Conservation (phyloP, 345 rosid species). For the Triadica sebifera region DNA sequence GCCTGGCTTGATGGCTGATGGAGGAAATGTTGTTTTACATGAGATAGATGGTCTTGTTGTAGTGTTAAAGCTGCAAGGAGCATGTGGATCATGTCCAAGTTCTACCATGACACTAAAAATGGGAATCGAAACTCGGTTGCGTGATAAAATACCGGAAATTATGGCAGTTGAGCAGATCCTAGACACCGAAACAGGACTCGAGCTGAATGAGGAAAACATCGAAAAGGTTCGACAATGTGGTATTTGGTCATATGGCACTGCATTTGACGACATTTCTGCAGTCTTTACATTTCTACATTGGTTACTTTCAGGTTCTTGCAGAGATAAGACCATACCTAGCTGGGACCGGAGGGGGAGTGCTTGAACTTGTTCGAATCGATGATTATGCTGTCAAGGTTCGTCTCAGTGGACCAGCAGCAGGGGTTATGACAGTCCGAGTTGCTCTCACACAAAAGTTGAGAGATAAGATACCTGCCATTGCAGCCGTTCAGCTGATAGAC, state of each 20-base stretch:
- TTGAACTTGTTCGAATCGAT: constrained; percentile 68
- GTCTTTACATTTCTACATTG: background rate
- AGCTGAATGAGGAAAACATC: constrained; percentile 61
- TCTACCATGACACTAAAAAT: constrained; percentile 90
- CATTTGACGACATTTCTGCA: background rate
- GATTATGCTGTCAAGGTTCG: constrained; percentile 63
- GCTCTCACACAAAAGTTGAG: constrained; percentile 85
- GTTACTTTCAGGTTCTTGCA: constrained; percentile 53
- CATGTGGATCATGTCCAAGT: constrained; percentile 97
- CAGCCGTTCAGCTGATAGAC: constrained; percentile 76
- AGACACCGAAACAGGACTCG: constrained; percentile 79
- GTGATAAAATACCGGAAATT: constrained; percentile 89
- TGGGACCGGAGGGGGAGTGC: constrained; percentile 85
- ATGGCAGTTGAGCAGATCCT: constrained; percentile 82
- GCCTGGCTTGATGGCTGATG: constrained; percentile 90
- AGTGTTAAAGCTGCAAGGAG: constrained; percentile 84
- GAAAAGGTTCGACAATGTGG: constrained; percentile 58
- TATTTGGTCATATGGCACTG: background rate
- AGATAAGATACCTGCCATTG: constrained; percentile 77
- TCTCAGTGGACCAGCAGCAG: constrained; percentile 87
- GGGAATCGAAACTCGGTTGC: constrained; percentile 87
- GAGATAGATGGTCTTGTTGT: constrained; percentile 97
- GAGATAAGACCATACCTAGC: constrained; percentile 87
- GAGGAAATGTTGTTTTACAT: constrained; percentile 89
- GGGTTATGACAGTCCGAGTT: constrained; percentile 86